Evolutionary conservation across 345 rosid species (phyloP).

Genomic region (Eucalyptus pauciflora): DNA sequence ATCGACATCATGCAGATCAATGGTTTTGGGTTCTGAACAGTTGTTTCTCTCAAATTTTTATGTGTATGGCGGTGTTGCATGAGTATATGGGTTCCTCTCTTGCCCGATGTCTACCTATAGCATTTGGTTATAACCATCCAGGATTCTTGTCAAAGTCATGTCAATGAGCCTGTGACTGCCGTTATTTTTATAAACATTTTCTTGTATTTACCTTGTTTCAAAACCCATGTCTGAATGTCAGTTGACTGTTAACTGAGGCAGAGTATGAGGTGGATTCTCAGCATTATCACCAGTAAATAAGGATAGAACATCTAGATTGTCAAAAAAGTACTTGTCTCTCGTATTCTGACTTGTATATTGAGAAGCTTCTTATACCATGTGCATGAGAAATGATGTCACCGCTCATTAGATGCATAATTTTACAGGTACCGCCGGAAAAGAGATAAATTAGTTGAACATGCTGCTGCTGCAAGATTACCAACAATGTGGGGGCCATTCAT

Average conservation of each 20-base stretch:
- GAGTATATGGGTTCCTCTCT: not conserved
- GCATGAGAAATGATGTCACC: not conserved
- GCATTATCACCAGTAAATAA: not conserved
- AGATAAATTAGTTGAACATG: conserved; percentile 62
- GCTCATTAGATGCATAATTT: not conserved
- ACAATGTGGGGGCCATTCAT: conserved; percentile 89
- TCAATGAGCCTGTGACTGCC: not conserved
- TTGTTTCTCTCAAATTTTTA: not conserved
- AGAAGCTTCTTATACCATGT: not conserved
- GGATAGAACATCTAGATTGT: not conserved
- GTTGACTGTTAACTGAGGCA: not conserved
- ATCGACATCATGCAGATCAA: not conserved
- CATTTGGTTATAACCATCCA: not conserved
- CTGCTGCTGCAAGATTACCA: conserved; percentile 74
- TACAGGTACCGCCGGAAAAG: conserved; percentile 81
- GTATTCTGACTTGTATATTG: not conserved
- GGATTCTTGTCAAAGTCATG: not conserved
- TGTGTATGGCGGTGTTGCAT: not conserved
- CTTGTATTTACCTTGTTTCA: not conserved
- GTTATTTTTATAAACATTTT: not conserved
- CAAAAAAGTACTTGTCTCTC: not conserved
- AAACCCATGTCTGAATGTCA: not conserved
- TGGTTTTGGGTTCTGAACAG: not conserved
- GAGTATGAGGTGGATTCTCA: not conserved
- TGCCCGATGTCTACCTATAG: not conserved